Conservation (phyloP, 306 rosid species). For the Ormosia semicastrata region DNA sequence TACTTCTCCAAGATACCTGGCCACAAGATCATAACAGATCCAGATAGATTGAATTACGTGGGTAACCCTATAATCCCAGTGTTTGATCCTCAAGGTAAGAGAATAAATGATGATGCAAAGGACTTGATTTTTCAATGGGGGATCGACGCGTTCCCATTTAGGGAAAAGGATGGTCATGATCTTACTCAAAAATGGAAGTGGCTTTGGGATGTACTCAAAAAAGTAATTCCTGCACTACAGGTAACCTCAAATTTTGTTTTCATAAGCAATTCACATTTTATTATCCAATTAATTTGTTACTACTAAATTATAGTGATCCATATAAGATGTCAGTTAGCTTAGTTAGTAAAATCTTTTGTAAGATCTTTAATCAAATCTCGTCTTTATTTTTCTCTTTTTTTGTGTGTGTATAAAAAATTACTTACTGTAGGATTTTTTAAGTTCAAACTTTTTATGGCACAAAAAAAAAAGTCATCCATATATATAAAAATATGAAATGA, state of each 20-base stretch:
- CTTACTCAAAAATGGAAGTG: constrained; percentile 30
- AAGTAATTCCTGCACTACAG: constrained; percentile 23
- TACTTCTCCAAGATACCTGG: constrained; percentile 31
- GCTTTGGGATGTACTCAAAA: constrained; percentile 32
- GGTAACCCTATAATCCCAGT: constrained; percentile 23
- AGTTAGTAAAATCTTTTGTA: too few relatives aligned
- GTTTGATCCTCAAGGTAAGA: constrained; percentile 11
- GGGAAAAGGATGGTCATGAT: constrained; percentile 16
- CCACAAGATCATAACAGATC: constrained; percentile 7
- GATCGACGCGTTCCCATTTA: constrained; percentile 35
- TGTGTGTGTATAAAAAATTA: too few relatives aligned
- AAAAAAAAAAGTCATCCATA: too few relatives aligned
- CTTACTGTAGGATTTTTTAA: too few relatives aligned
- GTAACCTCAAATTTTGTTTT: neutral
- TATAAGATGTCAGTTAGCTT: too few relatives aligned
- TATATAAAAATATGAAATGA: neutral
- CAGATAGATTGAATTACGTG: neutral
- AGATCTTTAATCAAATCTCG: too few relatives aligned
- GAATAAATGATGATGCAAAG: constrained; percentile 5
- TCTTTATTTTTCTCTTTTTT: too few relatives aligned
- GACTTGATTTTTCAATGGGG: constrained; percentile 40
- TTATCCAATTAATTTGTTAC: neutral
- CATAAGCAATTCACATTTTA: neutral
- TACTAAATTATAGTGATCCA: neutral
- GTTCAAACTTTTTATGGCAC: too few relatives aligned